A percentile compares a stretch with the other conserved stretches of the same genome.
These are phyloP conservation scores for Hypomyces perniciosus DNA, from an alignment of 2,329 filamentous ascomycete species.

Conservation along the genomic window DNA sequence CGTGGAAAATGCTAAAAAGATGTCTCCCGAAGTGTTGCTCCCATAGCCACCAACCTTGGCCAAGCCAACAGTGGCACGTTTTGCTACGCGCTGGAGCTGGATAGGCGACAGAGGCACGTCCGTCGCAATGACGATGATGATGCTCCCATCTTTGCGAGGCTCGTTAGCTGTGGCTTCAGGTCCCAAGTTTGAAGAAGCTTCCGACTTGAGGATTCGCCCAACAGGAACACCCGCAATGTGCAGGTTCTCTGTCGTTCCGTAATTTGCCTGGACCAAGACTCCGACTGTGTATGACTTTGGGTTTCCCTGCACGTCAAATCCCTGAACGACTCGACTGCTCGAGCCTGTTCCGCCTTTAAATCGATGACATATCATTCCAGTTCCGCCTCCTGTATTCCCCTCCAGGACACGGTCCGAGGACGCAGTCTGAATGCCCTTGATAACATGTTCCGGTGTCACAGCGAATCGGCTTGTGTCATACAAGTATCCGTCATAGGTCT, in stretches of 20 bases:
- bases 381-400: slow-evolving; percentile 61
- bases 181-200: slow-evolving; percentile 9
- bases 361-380: slow-evolving; percentile 60
- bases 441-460: slow-evolving; percentile 48
- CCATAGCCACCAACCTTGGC: slow-evolving; percentile 56
- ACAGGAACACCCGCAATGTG: slow-evolving; percentile 56
- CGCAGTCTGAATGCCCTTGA: slow-evolving; percentile 47
- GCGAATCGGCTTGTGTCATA: slow-evolving; percentile 52
- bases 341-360: slow-evolving; percentile 64
- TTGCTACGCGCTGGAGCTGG: slow-evolving; percentile 43
- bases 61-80: slow-evolving; percentile 56
- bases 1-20: slow-evolving; percentile 63
- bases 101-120: slow-evolving; percentile 27
- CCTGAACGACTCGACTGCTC: slow-evolving; percentile 50
- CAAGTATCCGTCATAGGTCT: slow-evolving; percentile 59
- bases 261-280: slow-evolving; percentile 60
- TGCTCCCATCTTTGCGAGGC: slow-evolving; percentile 29
- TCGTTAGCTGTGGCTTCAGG: slow-evolving; percentile 15
- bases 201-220: slow-evolving; percentile 48
- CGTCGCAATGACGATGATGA: slow-evolving; percentile 29
- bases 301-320: slow-evolving; percentile 28
- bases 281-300: slow-evolving; percentile 50
- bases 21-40: slow-evolving; percentile 57
- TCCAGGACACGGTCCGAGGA: slow-evolving; percentile 48
- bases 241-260: slow-evolving; percentile 51